Evolutionary conservation across 768 basidiomycete species (phyloP).

Genomic region (Goffeauzyma gilvescens): DNA sequence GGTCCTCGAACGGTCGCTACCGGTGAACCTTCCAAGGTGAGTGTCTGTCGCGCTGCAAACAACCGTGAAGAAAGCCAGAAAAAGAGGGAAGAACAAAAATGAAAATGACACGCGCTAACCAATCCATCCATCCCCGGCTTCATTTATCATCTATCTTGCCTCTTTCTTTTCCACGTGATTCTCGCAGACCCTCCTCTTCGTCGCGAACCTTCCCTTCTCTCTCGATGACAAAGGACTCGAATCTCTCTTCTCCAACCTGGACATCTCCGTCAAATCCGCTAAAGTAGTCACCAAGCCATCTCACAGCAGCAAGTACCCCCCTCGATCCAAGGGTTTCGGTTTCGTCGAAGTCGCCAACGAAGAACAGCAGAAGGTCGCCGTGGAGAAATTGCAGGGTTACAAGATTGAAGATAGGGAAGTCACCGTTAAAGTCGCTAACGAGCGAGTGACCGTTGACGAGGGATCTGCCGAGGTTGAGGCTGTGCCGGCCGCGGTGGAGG

Average conservation of each 20-base stretch:
- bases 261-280: slow-evolving; percentile 61
- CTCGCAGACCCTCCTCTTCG: slow-evolving; percentile 48
- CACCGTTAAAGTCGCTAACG: slow-evolving; percentile 89
- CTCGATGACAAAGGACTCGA: slow-evolving; percentile 67
- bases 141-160: neutral
- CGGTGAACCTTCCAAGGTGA: slow-evolving; percentile 24
- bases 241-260: slow-evolving; percentile 68
- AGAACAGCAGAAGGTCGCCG: slow-evolving; percentile 78
- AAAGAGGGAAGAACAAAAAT: no score
- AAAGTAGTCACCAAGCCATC: slow-evolving; percentile 52
- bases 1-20: slow-evolving; percentile 12
- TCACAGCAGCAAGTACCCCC: slow-evolving; percentile 34
- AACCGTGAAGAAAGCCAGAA: no score
- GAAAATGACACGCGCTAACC: no score
- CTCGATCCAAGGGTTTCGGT: slow-evolving; percentile 88
- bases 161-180: neutral
- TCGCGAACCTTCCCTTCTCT: slow-evolving; percentile 92
- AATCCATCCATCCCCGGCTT: no score
- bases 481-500: no score
- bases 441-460: slow-evolving; percentile 39
- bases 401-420: slow-evolving; percentile 68
- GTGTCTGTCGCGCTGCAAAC: slow-evolving; percentile 4
- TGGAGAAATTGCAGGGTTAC: slow-evolving; percentile 67
- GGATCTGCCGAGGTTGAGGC: slow-evolving; percentile 35
- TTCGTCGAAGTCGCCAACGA: slow-evolving; percentile 87